Conservation (phyloP, 2,329 filamentous ascomycete genomes). For the Penicillium decumbens region DNA sequence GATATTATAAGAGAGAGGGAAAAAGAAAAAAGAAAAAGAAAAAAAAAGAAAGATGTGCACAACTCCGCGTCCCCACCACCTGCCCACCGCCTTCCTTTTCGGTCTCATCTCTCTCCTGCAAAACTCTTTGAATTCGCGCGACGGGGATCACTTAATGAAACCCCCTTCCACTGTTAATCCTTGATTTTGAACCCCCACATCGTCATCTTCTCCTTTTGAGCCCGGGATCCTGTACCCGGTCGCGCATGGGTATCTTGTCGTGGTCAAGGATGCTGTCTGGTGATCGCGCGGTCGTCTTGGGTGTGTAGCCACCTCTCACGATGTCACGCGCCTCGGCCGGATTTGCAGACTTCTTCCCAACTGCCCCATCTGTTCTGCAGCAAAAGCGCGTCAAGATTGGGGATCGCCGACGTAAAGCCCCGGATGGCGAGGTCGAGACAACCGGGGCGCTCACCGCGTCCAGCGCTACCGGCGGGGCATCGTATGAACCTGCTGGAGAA, state of each 20-base stretch:
- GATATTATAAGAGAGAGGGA: too few relatives aligned
- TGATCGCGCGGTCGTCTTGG: conserved; percentile 32
- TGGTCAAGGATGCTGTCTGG: conserved; percentile 41
- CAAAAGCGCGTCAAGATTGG: conserved; percentile 49
- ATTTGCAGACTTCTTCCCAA: conserved; percentile 82
- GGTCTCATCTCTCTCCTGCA: conserved; percentile 11
- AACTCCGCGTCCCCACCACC: conserved; percentile 1
- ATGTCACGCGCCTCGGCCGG: conserved; percentile 78
- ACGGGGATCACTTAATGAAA: background rate
- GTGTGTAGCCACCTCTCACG: conserved; percentile 49
- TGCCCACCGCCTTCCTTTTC: conserved; percentile 9
- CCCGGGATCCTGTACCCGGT: conserved; percentile 8
- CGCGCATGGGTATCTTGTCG: conserved; percentile 19
- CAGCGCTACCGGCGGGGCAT: conserved; percentile 14
- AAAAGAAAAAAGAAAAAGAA: background rate
- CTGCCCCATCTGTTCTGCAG: conserved; percentile 62
- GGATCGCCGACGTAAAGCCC: conserved; percentile 55
- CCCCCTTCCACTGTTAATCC: background rate
- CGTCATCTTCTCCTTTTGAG: background rate
- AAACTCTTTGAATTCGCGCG: conserved; percentile 13
- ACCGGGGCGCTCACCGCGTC: conserved; percentile 7
- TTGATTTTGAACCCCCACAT: background rate
- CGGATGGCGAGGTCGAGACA: conserved; percentile 19
- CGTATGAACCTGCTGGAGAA: conserved; percentile 11
- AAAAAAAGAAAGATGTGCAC: background rate